Conservation (phyloP, 2,329 filamentous ascomycete species). For the Ceratocystis cubensis region DNA sequence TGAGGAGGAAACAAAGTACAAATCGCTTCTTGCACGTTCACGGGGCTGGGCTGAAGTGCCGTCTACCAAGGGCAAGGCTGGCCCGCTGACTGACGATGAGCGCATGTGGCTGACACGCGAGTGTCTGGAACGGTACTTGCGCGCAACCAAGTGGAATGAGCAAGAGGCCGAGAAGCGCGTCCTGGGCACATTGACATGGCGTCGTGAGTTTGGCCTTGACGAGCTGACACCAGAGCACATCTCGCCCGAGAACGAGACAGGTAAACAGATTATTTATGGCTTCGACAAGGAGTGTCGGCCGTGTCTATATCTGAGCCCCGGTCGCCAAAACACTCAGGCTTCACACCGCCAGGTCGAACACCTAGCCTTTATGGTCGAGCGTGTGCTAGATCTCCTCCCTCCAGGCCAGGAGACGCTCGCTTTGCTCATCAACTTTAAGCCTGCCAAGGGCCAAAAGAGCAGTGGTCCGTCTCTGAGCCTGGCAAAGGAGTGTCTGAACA, state of each 20-base stretch:
- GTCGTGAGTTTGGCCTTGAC: constrained; percentile 76
- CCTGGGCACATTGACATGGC: constrained; percentile 70
- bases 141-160: constrained; percentile 82
- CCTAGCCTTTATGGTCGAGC: constrained; percentile 90
- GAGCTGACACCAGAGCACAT: constrained; percentile 76
- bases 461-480: constrained; percentile 59
- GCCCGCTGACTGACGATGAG: constrained; percentile 64
- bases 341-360: constrained; percentile 83
- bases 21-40: constrained; percentile 56
- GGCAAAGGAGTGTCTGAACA: constrained; percentile 72
- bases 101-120: constrained; percentile 84
- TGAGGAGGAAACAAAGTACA: constrained; percentile 75
- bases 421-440: constrained; percentile 84
- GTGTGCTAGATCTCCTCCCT: constrained; percentile 75
- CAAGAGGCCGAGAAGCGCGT: constrained; percentile 67
- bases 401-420: constrained; percentile 76
- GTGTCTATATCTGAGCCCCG: constrained; percentile 81
- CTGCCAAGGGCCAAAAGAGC: constrained; percentile 60
- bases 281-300: constrained; percentile 78
- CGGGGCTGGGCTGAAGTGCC: constrained; percentile 36
- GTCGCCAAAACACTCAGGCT: constrained; percentile 80
- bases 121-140: constrained; percentile 82
- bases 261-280: constrained; percentile 82
- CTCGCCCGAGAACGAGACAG: constrained; percentile 86
- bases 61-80: constrained; percentile 43